Evolutionary conservation across 257 asterid genomes (phyloP), one percentile per base, ranked within the genome.

Genomic region (Nicotiana attenuata): DNA sequence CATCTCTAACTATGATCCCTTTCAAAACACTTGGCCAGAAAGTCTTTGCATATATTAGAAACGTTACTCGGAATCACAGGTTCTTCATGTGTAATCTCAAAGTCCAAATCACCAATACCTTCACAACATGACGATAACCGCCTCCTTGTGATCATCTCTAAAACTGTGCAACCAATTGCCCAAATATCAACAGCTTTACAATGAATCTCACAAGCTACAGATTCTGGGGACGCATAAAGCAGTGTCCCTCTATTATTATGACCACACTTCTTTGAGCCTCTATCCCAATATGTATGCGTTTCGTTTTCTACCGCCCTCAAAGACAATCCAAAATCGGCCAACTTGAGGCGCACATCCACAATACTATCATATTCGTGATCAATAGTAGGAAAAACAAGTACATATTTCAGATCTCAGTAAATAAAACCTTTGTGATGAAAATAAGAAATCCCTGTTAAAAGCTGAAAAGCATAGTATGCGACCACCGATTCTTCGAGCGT

Each of bases 151-250:
- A 79, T 45, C 83, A 83, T 83, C 59, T 83, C 80, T 1, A 68
- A 3, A 0, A 83, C 53, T 10, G 16, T 28, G 50, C 83, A 57
- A 6, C 77, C 83, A 19, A 83, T n/a, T 3, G 68, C 4, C 86
- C 86, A 83, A 5, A 83, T 68, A 45, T 79, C 83, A 0, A 11
- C 38, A 0, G 66, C 50, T 5, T 47, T 22, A 29, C 28, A 20
- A 15, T 79, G 80, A 2, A 35, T 1, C 2, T 81, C 77, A 0
- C 9, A 57, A 2, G 6, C 4, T 3, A 57, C 5, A 28, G 77
- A 57, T 56, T 83, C 81, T 1, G 77, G 86, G 7, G 81, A 71
- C 4, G 81, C 77, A 38, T 83, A 71, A 14, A 29, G 19, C 13
- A 71, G 31, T 2, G 82, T 56, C 20, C 85, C 81, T 5, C 68